Conservation (phyloP, 331 rosid genomes). For the Malus hybrid region DNA sequence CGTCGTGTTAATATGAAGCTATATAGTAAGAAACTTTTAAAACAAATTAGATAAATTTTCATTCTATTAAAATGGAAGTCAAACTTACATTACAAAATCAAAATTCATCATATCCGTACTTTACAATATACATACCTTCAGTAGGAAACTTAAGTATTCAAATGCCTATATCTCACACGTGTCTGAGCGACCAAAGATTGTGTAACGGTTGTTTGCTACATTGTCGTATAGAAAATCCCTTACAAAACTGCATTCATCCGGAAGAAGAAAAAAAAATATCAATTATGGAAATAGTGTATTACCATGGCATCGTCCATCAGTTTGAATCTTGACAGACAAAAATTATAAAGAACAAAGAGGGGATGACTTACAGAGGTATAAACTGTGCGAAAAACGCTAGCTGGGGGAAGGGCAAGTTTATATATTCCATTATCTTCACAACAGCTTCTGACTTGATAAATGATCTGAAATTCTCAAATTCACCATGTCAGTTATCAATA, state of each 20-base stretch:
- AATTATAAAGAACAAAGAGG: constrained; percentile 1
- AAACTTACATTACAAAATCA: neutral
- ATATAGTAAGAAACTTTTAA: neutral
- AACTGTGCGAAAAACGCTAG: constrained; percentile 51
- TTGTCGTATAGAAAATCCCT: constrained; percentile 77
- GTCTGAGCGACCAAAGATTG: constrained; percentile 73
- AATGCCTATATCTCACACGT: constrained; percentile 57
- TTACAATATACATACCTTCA: neutral
- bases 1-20: neutral
- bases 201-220: constrained; percentile 81
- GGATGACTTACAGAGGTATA: constrained; percentile 74
- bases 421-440: constrained; percentile 81
- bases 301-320: neutral
- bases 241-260: constrained; percentile 49
- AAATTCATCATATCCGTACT: constrained; percentile 1
- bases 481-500: constrained; percentile 9
- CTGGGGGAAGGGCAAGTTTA: constrained; percentile 84
- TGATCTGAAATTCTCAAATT: constrained; percentile 53
- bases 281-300: neutral
- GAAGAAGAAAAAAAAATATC: neutral
- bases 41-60: constrained; percentile 8
- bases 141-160: constrained; percentile 6
- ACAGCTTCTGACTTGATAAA: constrained; percentile 83
- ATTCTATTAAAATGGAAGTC: neutral
- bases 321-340: neutral